phyloP scores from a whole-genome alignment of 164 flowering plant genomes.

The Liriodendron chinense region DNA sequence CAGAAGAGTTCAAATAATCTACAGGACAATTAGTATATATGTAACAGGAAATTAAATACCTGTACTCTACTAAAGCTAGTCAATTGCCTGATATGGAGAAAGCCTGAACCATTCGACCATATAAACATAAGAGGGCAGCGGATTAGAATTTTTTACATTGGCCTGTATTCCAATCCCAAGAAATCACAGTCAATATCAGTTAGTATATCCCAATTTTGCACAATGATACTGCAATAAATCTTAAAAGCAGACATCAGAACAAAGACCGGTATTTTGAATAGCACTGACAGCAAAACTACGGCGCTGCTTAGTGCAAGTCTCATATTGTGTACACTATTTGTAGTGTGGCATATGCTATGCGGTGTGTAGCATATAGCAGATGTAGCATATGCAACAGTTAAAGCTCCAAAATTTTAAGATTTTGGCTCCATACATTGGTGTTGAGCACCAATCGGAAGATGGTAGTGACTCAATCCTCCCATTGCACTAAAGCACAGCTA shows the following conservation, averaged over 20 bases:
- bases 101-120: slow-evolving; percentile 8
- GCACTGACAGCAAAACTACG: too few relatives aligned
- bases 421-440: too few relatives aligned
- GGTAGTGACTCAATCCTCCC: too few relatives aligned
- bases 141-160: neutral
- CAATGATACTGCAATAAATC: neutral
- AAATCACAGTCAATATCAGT: neutral
- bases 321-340: too few relatives aligned
- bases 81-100: slow-evolving; percentile 1
- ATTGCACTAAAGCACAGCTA: too few relatives aligned
- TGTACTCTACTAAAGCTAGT: slow-evolving; percentile 7
- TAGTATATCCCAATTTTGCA: neutral
- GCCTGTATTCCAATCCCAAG: neutral
- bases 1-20: neutral
- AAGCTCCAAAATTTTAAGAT: too few relatives aligned
- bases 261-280: too few relatives aligned
- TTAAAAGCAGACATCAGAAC: neutral
- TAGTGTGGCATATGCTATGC: too few relatives aligned
- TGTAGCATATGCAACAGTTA: too few relatives aligned
- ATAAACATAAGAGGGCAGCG: neutral
- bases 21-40: neutral
- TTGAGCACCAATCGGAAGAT: too few relatives aligned
- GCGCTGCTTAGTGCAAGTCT: too few relatives aligned
- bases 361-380: too few relatives aligned
- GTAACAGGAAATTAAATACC: slow-evolving; percentile 6